These are phyloP conservation scores for Urostyla sp. DNA, from an alignment of 73 alveolate species.

Conservation along the genomic window DNA sequence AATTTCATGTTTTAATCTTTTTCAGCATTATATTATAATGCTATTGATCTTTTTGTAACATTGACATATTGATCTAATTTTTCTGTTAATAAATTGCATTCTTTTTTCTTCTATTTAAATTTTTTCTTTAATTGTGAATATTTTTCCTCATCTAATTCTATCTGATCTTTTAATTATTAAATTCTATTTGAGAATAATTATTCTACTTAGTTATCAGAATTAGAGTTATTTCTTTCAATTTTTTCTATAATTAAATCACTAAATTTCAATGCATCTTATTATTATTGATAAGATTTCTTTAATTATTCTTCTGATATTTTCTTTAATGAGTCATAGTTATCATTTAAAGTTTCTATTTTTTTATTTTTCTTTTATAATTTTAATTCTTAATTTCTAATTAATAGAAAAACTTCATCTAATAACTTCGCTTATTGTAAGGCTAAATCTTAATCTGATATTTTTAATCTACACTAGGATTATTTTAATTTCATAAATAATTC, in stretches of 20 bases:
- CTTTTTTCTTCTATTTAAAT: slow-evolving; percentile 54
- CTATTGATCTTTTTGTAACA: background rate
- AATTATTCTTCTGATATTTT: slow-evolving; percentile 22
- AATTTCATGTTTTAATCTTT: slow-evolving; percentile 57
- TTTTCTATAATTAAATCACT: slow-evolving; percentile 47
- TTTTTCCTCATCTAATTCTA: slow-evolving; percentile 47
- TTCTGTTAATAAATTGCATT: slow-evolving; percentile 2
- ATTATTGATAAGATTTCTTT: slow-evolving; percentile 15
- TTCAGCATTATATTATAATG: slow-evolving; percentile 34
- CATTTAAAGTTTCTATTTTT: slow-evolving; percentile 4
- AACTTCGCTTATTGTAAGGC: slow-evolving; percentile 62
- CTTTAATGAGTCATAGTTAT: background rate
- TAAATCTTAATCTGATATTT: slow-evolving; percentile 49
- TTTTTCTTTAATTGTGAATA: background rate
- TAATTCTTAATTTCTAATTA: background rate
- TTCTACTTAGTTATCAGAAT: slow-evolving; percentile 52
- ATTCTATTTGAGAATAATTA: slow-evolving; percentile 6
- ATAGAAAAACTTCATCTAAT: slow-evolving; percentile 63
- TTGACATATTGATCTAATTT: background rate
- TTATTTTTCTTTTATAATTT: slow-evolving; percentile 8
- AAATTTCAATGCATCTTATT: slow-evolving; percentile 38
- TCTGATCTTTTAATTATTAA: slow-evolving; percentile 7
- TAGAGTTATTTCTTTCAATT: slow-evolving; percentile 29
- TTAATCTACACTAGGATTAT: background rate
- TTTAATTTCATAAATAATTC: background rate